A percentile compares a stretch with the other conserved stretches of the same genome.
These are phyloP conservation scores for Xylariaceae sp. DNA, from an alignment of 2,329 filamentous ascomycete genomes.

Conservation along the genomic window DNA sequence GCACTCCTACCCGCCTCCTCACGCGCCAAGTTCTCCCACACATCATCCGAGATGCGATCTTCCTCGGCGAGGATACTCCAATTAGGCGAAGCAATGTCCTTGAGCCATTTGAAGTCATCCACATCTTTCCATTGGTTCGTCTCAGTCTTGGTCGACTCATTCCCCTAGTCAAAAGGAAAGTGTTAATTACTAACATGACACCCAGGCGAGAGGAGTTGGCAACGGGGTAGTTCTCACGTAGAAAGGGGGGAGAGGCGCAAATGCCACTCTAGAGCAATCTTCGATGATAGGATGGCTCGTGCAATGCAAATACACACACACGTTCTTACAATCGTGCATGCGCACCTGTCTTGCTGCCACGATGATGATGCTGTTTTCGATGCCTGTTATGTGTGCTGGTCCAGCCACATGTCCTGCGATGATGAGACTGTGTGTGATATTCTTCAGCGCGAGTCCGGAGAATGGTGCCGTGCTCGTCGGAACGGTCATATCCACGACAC, in stretches of 20 bases:
- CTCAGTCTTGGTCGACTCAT: conserved; percentile 27
- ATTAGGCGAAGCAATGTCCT: conserved; percentile 77
- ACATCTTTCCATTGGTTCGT: conserved; percentile 81
- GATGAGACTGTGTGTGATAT: conserved; percentile 65
- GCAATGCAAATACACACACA: conserved; percentile 79
- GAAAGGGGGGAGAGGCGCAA: conserved; percentile 64
- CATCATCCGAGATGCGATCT: conserved; percentile 52
- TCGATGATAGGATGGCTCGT: conserved; percentile 89
- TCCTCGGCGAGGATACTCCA: conserved; percentile 66
- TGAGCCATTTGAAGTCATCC: conserved; percentile 97
- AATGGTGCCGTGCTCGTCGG: conserved; percentile 60
- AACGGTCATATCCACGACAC: conserved; percentile 74
- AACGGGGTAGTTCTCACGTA: conserved; percentile 52
- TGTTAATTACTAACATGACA: not conserved
- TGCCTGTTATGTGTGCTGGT: conserved; percentile 73
- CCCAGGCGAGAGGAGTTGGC: not conserved
- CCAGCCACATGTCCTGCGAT: conserved; percentile 74
- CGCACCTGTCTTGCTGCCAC: conserved; percentile 81
- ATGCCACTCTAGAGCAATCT: conserved; percentile 71
- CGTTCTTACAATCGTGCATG: conserved; percentile 79
- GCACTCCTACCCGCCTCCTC: conserved; percentile 57
- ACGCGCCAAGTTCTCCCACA: conserved; percentile 65
- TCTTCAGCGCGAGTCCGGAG: conserved; percentile 61
- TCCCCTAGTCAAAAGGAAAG: conserved; percentile 11
- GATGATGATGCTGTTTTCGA: conserved; percentile 68